Conservation (phyloP, 2,329 filamentous ascomycete genomes). For the Fusarium succisae region DNA sequence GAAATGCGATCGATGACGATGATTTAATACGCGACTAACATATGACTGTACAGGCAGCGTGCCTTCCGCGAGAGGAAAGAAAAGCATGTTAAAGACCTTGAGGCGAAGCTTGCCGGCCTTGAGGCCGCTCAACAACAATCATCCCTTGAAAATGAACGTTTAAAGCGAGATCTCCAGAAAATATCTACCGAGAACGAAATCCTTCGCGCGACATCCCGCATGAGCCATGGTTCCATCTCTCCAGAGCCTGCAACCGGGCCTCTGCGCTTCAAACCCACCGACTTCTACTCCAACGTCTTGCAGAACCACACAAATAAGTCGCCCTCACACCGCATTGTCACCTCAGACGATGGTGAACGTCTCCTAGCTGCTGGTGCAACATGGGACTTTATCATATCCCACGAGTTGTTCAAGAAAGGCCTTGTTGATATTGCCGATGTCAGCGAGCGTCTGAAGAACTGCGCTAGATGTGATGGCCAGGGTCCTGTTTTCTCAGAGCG, state of each 20-base stretch:
- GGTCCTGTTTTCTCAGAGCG: constrained; percentile 88
- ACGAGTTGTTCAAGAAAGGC: constrained; percentile 79
- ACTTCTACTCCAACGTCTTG: constrained; percentile 74
- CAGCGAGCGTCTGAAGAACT: constrained; percentile 78
- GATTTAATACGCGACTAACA: constrained; percentile 20
- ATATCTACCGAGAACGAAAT: constrained; percentile 93
- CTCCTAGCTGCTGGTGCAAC: constrained; percentile 80
- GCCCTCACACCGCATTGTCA: constrained; percentile 74
- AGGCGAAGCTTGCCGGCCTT: constrained; percentile 81
- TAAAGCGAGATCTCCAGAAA: constrained; percentile 85
- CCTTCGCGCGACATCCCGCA: constrained; percentile 77
- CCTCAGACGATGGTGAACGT: constrained; percentile 71
- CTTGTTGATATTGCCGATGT: constrained; percentile 84
- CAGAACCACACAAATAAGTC: constrained; percentile 70
- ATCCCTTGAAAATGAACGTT: constrained; percentile 83
- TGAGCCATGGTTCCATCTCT: constrained; percentile 52
- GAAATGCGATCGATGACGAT: not conserved
- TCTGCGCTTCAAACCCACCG: constrained; percentile 75
- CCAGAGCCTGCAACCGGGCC: constrained; percentile 69
- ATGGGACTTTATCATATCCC: constrained; percentile 89
- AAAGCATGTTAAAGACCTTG: constrained; percentile 90
- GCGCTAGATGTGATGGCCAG: constrained; percentile 84
- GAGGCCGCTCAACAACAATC: constrained; percentile 78
- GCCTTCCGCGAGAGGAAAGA: constrained; percentile 97
- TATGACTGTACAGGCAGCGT: constrained; percentile 72